These are phyloP conservation scores for Acanthamoeba royreba DNA, from an alignment of 208 protist genomes.

Conservation along the genomic window DNA sequence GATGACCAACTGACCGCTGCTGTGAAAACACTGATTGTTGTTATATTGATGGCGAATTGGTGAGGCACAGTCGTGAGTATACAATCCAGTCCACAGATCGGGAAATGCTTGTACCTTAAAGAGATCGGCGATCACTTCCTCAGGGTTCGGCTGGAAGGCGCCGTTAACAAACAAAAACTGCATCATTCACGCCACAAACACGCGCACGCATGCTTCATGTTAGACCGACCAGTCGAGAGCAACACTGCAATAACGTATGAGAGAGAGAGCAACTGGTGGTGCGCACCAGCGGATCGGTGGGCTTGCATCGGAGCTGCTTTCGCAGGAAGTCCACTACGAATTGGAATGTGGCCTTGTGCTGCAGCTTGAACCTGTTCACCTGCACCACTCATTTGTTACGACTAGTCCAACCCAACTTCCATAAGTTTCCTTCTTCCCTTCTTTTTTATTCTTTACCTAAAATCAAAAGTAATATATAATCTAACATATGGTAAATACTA, in stretches of 20 bases:
- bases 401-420: no score
- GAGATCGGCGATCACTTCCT: slow-evolving; percentile 19
- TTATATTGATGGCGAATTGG: not conserved
- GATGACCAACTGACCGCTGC: slow-evolving; percentile 24
- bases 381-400: no score
- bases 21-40: slow-evolving; percentile 13
- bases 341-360: not conserved
- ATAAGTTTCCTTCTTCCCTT: no score
- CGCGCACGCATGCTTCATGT: no score
- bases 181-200: not conserved
- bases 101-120: not conserved
- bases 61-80: not conserved
- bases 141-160: slow-evolving; percentile 24
- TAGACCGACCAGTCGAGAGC: no score
- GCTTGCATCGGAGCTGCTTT: slow-evolving; percentile 39
- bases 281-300: not conserved
- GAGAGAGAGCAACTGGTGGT: no score
- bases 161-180: slow-evolving; percentile 41
- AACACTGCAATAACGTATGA: no score
- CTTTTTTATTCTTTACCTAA: no score
- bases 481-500: no score
- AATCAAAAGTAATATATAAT: no score
- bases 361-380: slow-evolving; percentile 38
- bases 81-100: not conserved
- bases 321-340: slow-evolving; percentile 14